Evolutionary conservation across 352 stramenopile genomes (phyloP).

Genomic region (Phytophthora pinifolia): DNA sequence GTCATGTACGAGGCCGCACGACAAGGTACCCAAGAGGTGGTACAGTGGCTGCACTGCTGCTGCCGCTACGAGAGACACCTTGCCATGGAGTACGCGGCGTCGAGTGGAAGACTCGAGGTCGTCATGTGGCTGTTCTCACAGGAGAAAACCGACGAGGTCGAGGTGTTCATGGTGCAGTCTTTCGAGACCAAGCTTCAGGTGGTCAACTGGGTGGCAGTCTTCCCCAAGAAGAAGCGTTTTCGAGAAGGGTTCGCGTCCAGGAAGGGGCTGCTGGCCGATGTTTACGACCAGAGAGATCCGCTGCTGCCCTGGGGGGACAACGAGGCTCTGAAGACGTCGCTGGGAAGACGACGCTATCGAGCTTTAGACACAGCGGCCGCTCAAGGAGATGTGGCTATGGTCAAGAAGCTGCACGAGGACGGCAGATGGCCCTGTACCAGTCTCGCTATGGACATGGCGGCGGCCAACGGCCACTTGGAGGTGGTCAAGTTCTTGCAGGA

Average conservation of each 20-base stretch:
- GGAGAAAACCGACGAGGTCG: constrained; percentile 4
- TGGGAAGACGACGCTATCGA: constrained; percentile 19
- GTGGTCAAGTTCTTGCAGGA: constrained; percentile 43
- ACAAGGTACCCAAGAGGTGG: constrained; percentile 36
- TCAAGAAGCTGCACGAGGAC: constrained; percentile 35
- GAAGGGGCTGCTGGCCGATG: constrained; percentile 24
- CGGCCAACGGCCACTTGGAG: constrained; percentile 37
- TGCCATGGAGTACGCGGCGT: constrained; percentile 47
- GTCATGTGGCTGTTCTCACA: constrained; percentile 38
- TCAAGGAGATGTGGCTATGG: constrained; percentile 35
- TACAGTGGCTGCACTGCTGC: constrained; percentile 42
- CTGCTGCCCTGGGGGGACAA: constrained; percentile 26
- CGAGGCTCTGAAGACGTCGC: constrained; percentile 5
- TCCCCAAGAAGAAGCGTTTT: constrained; percentile 27
- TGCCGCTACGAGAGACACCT: constrained; percentile 37
- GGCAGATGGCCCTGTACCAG: constrained; percentile 37
- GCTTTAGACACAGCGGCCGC: constrained; percentile 37
- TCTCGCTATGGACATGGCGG: constrained; percentile 42
- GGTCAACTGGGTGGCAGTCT: constrained; percentile 41
- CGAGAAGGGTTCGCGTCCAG: constrained; percentile 38
- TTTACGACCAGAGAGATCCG: constrained; percentile 39
- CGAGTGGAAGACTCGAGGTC: constrained; percentile 30
- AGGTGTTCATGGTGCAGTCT: constrained; percentile 37
- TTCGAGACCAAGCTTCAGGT: constrained; percentile 28
- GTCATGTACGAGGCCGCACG: constrained; percentile 45